Conservation (phyloP, 1,139 yeast genomes). For the Nakaseomyces kungkrabaensis region DNA sequence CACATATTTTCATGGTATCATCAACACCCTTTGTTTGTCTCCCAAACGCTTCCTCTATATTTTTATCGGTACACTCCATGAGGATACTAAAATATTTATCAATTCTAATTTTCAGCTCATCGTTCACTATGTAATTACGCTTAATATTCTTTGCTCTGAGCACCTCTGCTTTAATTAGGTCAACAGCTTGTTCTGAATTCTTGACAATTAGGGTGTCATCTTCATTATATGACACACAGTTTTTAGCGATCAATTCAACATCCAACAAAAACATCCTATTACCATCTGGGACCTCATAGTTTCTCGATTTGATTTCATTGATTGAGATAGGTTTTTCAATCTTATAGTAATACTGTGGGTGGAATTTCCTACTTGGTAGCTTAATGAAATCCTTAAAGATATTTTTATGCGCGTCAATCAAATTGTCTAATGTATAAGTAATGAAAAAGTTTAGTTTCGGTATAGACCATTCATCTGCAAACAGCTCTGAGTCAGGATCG, state of each 20-base stretch:
- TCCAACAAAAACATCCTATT: constrained; percentile 38
- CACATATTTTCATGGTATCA: constrained; percentile 34
- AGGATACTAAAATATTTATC: constrained; percentile 31
- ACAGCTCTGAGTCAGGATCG: constrained; percentile 25
- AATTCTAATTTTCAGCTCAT: constrained; percentile 21
- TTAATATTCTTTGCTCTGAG: constrained; percentile 28
- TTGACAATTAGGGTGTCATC: constrained; percentile 52
- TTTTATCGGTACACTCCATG: constrained; percentile 34
- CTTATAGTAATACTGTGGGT: constrained; percentile 73
- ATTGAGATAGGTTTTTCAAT: constrained; percentile 59
- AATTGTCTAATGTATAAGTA: constrained; percentile 27
- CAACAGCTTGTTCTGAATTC: constrained; percentile 37
- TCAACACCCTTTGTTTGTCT: constrained; percentile 17
- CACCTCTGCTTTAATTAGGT: constrained; percentile 26
- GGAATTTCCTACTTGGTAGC: constrained; percentile 62
- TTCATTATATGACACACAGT: constrained; percentile 55
- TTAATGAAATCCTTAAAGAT: constrained; percentile 50
- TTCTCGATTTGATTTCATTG: constrained; percentile 44
- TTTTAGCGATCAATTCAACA: constrained; percentile 46
- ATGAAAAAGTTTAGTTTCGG: constrained; percentile 27
- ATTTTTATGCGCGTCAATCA: constrained; percentile 27
- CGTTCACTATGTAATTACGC: constrained; percentile 24
- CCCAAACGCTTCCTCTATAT: constrained; percentile 18
- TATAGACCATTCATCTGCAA: constrained; percentile 26
- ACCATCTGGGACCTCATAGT: constrained; percentile 34